These are phyloP conservation scores for Mortierella polycephala DNA, from an alignment of 371 early-diverging fungal genomes.

Conservation along the genomic window DNA sequence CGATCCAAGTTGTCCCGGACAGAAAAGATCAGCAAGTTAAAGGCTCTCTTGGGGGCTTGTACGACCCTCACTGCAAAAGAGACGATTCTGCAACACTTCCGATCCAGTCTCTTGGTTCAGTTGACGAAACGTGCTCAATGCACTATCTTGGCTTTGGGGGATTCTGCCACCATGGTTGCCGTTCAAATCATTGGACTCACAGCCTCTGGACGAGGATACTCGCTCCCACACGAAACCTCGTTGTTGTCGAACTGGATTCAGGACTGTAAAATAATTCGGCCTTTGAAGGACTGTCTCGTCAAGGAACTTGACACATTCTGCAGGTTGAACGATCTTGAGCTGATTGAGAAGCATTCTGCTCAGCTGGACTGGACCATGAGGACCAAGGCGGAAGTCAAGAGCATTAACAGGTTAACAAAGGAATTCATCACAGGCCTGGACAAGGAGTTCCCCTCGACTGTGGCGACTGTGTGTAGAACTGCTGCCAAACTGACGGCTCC, in stretches of 20 bases:
- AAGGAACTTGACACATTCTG: conserved; percentile 87
- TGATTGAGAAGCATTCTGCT: conserved; percentile 26
- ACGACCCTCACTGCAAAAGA: conserved; percentile 68
- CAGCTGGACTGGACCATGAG: conserved; percentile 27
- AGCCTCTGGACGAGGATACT: conserved; percentile 88
- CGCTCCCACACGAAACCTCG: conserved; percentile 81
- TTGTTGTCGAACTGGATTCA: conserved; percentile 62
- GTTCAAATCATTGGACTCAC: conserved; percentile 82
- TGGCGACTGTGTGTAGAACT: conserved; percentile 86
- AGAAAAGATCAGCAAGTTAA: conserved; percentile 32
- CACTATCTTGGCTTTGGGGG: conserved; percentile 77
- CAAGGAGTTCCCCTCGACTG: conserved; percentile 87
- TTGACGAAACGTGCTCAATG: conserved; percentile 63
- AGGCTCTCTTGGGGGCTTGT: conserved; percentile 38
- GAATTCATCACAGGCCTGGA: conserved; percentile 86
- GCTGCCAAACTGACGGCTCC: conserved; percentile 77
- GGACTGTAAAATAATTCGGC: conserved; percentile 70
- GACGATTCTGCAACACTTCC: conserved; percentile 68
- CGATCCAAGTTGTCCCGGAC: conserved; percentile 17
- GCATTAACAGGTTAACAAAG: conserved; percentile 33
- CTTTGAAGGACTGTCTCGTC: conserved; percentile 83
- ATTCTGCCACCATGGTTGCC: conserved; percentile 84
- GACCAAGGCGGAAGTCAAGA: conserved; percentile 43
- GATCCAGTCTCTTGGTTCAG: conserved; percentile 63
- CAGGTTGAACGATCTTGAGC: conserved; percentile 60